Evolutionary conservation across 2,329 filamentous ascomycete species (phyloP), one percentile per base, ranked within the genome.

Genomic region (Delphinella strobiligena): DNA sequence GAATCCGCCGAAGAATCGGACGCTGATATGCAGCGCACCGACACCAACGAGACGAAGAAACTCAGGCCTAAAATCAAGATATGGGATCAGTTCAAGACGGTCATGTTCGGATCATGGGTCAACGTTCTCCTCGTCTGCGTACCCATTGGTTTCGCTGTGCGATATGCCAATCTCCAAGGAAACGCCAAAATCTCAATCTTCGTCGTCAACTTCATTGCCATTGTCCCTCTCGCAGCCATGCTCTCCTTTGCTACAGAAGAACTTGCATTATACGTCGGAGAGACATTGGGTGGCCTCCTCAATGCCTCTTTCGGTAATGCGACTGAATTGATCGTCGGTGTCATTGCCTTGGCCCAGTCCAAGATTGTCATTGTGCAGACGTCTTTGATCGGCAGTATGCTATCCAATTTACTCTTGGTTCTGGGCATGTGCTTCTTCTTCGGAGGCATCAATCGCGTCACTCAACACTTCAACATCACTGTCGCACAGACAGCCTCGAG

Each of bases 381-480:
- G 0, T 95, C 88, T 0, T 69, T 96, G 19, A 84, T 95, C 46
- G 88, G 88, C 41, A 88, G 81, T 59, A 93, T 95, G 58, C 68
- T 95, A 16, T 94, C 87, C 31, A 95, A 95, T 56, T 61, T 96
- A 43, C 72, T 94, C 3, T 74, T 94, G 11, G 85, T 94, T 37
- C 67, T 94, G 68, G 88, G 86, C 41, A 93, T 88, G 77, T 91
- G 80, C 57, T 95, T 93, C 69, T 91, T 93, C 66, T 80, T 84
- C 45, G 87, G 85, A 36, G 86, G 86, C 3, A 59, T 93, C 49
- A 79, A 82, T 43, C 76, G 88, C 19, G 55, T 74, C 19, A 82
- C 93, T 56, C 89, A 95, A 58, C 80, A 76, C 59, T 96, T 95
- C 72, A 94, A 95, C 66, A 77, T 82, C 24, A 89, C 84, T 0